A percentile compares a stretch with the other conserved stretches of the same genome.
These are phyloP conservation scores for Westerdykella ornata DNA, from an alignment of 2,329 filamentous ascomycete species.

Conservation along the genomic window DNA sequence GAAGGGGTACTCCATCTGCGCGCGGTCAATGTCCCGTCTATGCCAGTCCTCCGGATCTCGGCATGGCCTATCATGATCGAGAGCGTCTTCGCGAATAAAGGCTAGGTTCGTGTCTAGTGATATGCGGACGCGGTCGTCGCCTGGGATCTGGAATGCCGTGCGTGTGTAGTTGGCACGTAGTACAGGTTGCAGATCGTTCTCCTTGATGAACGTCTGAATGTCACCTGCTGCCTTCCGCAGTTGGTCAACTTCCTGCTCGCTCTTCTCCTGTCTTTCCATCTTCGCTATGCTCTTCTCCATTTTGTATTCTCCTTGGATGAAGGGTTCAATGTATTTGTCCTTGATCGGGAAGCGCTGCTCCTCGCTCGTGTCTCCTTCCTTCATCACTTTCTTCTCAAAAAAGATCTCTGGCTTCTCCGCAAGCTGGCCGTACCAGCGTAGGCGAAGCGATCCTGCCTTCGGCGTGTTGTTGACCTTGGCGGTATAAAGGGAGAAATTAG, in stretches of 20 bases:
- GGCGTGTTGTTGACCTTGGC: constrained; percentile 72
- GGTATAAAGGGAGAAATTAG: constrained; percentile 76
- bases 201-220: constrained; percentile 73
- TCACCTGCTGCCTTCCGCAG: constrained; percentile 67
- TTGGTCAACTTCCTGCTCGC: constrained; percentile 57
- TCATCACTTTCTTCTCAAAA: constrained; percentile 83
- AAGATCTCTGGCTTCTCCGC: constrained; percentile 70
- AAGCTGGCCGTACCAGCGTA: constrained; percentile 89
- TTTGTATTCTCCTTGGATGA: constrained; percentile 79
- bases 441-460: constrained; percentile 72
- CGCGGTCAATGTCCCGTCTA: constrained; percentile 77
- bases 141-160: constrained; percentile 92
- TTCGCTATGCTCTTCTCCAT: constrained; percentile 88
- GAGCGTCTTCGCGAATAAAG: constrained; percentile 67
- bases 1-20: constrained; percentile 80
- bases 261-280: constrained; percentile 67
- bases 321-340: constrained; percentile 84
- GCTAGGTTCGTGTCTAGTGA: constrained; percentile 89
- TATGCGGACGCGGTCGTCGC: constrained; percentile 82
- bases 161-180: constrained; percentile 88
- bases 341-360: constrained; percentile 82
- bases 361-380: constrained; percentile 67
- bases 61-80: constrained; percentile 80
- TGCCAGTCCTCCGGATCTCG: constrained; percentile 88
- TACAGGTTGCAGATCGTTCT: constrained; percentile 72